Base-by-base conservation (phyloP, 2,329 filamentous ascomycete genomes). In the Sporothrix globosa region DNA sequence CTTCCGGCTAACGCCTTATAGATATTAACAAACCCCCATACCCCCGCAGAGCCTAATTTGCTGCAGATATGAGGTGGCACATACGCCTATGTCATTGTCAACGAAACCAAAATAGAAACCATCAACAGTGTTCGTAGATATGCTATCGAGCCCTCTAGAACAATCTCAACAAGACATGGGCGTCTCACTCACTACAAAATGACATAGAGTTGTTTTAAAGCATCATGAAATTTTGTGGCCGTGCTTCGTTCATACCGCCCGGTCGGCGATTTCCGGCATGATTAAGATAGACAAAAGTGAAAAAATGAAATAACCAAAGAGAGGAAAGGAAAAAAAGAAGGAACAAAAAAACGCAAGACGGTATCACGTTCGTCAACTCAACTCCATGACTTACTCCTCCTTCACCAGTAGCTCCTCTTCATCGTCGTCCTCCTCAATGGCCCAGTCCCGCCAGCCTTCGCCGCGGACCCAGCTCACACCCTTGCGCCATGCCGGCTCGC, bases 391-490 rank as follows among this genome's bases (percentile, higher is more conserved):
- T 21, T 21, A 66, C 27, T 66, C 63, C 27, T 66, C 63, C 63
- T 66, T 66, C 44, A 34, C 61, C n/a, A 41, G 39, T 39, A 44
- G 10, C n/a, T 84, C 83, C 53, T 85, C 81, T 10, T 83, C 82
- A 10, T 84, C 83, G 4, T 81, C 79, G 5, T 88, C 85, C 48
- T 84, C 84, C 60, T 85, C 84, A 0, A 83, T 77, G 0, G 83
- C 83, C 82, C 90, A 89, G 77, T 96, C 92, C 67, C 85, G 84
- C 83, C 88, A 93, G 0, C 91, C 91, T 75, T 94, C 90, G 0
- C 92, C 92, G 69, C 90, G 84, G 53, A 93, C 79, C 84, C 91
- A 91, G 67, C 89, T 88, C 73, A 96, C 81, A 0, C 86, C 88
- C 83, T 93, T 95, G 67, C 92, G 84, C 78, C 91, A 86, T 61